A percentile compares a stretch with the other conserved stretches of the same genome.
phyloP scores from a whole-genome alignment of 202 grass and related monocot species.

The Saccharum hybrid region DNA sequence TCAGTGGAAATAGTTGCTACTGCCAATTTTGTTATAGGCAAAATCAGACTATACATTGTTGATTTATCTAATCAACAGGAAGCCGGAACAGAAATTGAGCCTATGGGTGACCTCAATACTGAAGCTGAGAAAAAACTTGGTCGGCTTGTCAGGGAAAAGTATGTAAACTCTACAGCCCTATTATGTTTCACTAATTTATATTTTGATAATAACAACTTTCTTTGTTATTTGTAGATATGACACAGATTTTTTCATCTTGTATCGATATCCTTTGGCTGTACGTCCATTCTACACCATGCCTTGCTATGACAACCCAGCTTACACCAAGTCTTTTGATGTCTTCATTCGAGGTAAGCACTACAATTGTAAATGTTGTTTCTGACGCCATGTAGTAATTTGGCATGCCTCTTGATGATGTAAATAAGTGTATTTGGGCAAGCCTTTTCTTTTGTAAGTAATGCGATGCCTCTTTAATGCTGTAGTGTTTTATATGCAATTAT shows the following conservation, averaged over 20 bases:
- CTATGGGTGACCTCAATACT: constrained; percentile 87
- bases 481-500: background rate
- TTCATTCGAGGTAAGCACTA: constrained; percentile 80
- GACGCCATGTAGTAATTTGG: background rate
- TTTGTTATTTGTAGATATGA: constrained; percentile 61
- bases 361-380: constrained; percentile 3
- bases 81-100: constrained; percentile 81
- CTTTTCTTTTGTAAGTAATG: background rate
- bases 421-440: background rate
- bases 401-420: background rate
- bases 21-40: background rate
- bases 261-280: constrained; percentile 79
- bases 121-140: constrained; percentile 93
- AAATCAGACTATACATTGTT: background rate
- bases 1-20: background rate
- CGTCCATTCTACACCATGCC: constrained; percentile 98
- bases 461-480: background rate
- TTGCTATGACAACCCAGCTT: constrained; percentile 74
- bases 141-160: constrained; percentile 86
- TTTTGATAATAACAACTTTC: constrained; percentile 34
- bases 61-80: constrained; percentile 56
- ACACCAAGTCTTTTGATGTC: constrained; percentile 94
- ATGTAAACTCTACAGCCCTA: constrained; percentile 6
- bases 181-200: constrained; percentile 1
- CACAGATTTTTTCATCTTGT: constrained; percentile 89